Conservation (phyloP, 1,139 yeast genomes). For the Kodamaea anthophila region DNA sequence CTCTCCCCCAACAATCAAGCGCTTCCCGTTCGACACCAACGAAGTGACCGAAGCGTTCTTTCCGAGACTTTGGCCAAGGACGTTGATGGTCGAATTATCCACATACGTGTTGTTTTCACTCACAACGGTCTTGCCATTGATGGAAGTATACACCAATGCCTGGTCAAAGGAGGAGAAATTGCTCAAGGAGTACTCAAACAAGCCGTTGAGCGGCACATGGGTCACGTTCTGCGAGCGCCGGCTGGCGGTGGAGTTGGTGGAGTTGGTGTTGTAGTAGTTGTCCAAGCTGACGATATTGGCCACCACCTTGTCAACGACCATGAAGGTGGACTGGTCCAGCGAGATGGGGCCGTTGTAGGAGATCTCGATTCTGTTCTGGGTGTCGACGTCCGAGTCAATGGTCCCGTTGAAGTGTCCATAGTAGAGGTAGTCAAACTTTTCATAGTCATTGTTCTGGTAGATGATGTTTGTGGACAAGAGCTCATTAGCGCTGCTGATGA, state of each 20-base stretch:
- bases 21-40: slow-evolving; percentile 22
- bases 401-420: slow-evolving; percentile 60
- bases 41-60: slow-evolving; percentile 36
- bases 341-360: slow-evolving; percentile 29
- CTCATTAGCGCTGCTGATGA: slow-evolving; percentile 44
- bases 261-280: slow-evolving; percentile 25
- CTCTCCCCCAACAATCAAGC: slow-evolving; percentile 40
- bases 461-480: slow-evolving; percentile 39
- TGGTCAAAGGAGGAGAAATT: slow-evolving; percentile 54
- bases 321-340: slow-evolving; percentile 26
- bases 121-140: slow-evolving; percentile 23
- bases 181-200: slow-evolving; percentile 73
- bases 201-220: slow-evolving; percentile 49
- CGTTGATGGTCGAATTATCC: slow-evolving; percentile 65
- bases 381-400: slow-evolving; percentile 23
- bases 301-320: slow-evolving; percentile 71
- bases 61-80: slow-evolving; percentile 48
- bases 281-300: slow-evolving; percentile 52
- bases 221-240: slow-evolving; percentile 16
- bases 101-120: slow-evolving; percentile 37
- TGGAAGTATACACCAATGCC: slow-evolving; percentile 20
- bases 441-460: slow-evolving; percentile 73
- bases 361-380: slow-evolving; percentile 48
- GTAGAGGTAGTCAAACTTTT: slow-evolving; percentile 75
- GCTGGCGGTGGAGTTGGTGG: slow-evolving; percentile 22